Conservation (phyloP, 768 basidiomycete species). For the Lactarius psammicola region DNA sequence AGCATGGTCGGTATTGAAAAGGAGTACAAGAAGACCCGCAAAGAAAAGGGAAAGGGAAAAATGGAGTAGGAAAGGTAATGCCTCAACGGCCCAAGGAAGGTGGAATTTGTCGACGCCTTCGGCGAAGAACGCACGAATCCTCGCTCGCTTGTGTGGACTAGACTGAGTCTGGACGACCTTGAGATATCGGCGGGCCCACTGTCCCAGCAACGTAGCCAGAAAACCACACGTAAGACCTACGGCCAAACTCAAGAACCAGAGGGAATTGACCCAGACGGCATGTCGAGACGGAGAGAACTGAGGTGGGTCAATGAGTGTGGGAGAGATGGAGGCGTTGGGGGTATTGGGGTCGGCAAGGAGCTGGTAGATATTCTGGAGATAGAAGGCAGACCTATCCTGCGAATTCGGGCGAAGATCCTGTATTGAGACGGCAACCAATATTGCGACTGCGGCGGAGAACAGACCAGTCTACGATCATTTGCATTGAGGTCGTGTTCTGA, state of each 20-base stretch:
- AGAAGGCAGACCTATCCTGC: neutral
- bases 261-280: conserved; percentile 5
- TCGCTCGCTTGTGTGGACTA: no score
- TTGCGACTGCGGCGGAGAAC: neutral
- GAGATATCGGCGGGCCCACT: conserved; percentile 7
- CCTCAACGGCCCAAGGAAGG: no score
- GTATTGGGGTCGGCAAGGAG: neutral
- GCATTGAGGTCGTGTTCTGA: neutral
- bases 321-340: neutral
- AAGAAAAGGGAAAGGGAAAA: no score
- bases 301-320: neutral
- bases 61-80: no score
- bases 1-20: neutral
- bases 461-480: neutral
- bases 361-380: neutral
- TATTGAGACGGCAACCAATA: neutral
- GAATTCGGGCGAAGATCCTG: neutral
- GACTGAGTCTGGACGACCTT: no score
- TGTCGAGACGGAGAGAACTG: conserved; percentile 6
- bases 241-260: conserved; percentile 14
- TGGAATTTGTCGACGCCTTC: no score
- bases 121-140: no score
- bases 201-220: neutral
- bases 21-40: no score
- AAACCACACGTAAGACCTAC: neutral